phyloP scores from a whole-genome alignment of 2,329 filamentous ascomycete genomes.

The Rugonectria rugulosa region DNA sequence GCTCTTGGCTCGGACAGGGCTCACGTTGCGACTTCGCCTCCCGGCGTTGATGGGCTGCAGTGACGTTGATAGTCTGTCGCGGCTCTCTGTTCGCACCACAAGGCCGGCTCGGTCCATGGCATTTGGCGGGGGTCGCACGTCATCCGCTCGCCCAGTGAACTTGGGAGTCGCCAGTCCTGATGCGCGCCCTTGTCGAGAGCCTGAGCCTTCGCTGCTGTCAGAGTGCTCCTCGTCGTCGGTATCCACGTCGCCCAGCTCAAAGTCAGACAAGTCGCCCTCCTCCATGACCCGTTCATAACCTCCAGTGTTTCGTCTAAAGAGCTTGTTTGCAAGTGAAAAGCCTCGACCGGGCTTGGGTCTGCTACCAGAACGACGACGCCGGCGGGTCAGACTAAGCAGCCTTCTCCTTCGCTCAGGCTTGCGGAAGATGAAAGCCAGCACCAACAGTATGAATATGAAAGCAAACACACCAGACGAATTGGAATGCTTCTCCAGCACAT shows the following conservation, averaged over 20 bases:
- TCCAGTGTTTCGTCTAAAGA: constrained; percentile 66
- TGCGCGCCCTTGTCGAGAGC: constrained; percentile 62
- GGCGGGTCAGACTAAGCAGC: constrained; percentile 39
- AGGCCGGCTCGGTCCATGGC: constrained; percentile 74
- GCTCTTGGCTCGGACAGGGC: constrained; percentile 67
- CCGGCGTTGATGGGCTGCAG: constrained; percentile 63
- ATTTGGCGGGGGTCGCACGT: constrained; percentile 47
- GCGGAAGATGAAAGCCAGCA: constrained; percentile 76
- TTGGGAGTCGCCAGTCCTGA: constrained; percentile 75
- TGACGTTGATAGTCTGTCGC: constrained; percentile 74
- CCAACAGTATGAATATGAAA: constrained; percentile 76
- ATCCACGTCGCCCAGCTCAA: constrained; percentile 76
- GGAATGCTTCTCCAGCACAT: constrained; percentile 72
- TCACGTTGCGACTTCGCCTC: constrained; percentile 63
- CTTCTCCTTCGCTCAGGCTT: constrained; percentile 75
- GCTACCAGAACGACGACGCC: constrained; percentile 37
- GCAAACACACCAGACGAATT: constrained; percentile 77
- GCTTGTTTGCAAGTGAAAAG: constrained; percentile 64
- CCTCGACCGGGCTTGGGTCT: constrained; percentile 55
- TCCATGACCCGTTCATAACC: constrained; percentile 87
- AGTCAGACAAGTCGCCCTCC: constrained; percentile 76
- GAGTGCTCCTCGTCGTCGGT: constrained; percentile 71
- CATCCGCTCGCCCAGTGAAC: constrained; percentile 61
- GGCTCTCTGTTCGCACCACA: constrained; percentile 83
- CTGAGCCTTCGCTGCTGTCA: constrained; percentile 65